Percentiles rank a stretch among this genome's conserved stretches.
Conservation (phyloP, 257 asterid species). For the Lantana camara region DNA sequence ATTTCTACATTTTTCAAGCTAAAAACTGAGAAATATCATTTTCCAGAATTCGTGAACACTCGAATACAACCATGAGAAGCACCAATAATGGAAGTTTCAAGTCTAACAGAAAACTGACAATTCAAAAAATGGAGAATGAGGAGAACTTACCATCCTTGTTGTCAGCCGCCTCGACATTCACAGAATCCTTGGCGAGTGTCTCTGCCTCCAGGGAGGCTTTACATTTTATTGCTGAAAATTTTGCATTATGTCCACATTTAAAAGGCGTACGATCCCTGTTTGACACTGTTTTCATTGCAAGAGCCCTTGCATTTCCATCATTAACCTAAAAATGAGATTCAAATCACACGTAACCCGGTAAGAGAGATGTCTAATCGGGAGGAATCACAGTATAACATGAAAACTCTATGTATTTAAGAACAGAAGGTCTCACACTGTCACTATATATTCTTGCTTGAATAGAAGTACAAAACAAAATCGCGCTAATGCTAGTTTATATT, state of each 20-base stretch:
- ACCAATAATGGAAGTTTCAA: neutral
- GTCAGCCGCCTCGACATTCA: slow-evolving; percentile 35
- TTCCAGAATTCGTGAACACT: too few relatives aligned
- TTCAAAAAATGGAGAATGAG: slow-evolving; percentile 15
- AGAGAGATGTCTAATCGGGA: neutral
- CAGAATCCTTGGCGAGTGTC: slow-evolving; percentile 51
- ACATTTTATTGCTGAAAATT: slow-evolving; percentile 34
- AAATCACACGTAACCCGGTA: slow-evolving; percentile 5
- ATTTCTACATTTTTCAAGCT: too few relatives aligned
- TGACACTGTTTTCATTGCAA: slow-evolving; percentile 30
- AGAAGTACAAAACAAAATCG: neutral
- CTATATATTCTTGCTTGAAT: neutral
- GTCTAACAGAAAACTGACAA: neutral
- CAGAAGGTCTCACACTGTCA: too few relatives aligned
- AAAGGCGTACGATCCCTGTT: slow-evolving; percentile 26
- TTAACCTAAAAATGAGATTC: slow-evolving; percentile 44
- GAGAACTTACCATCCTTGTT: slow-evolving; percentile 47
- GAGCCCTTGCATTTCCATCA: slow-evolving; percentile 33
- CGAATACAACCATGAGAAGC: neutral
- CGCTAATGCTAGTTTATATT: slow-evolving; percentile 3
- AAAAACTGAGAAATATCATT: too few relatives aligned
- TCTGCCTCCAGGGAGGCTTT: slow-evolving; percentile 58
- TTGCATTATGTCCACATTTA: slow-evolving; percentile 26
- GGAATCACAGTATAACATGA: neutral
- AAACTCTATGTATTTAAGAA: too few relatives aligned